Evolutionary conservation across 2,329 filamentous ascomycete species (phyloP), one percentile per base, ranked within the genome.

Genomic region (Diaporthe sp.): DNA sequence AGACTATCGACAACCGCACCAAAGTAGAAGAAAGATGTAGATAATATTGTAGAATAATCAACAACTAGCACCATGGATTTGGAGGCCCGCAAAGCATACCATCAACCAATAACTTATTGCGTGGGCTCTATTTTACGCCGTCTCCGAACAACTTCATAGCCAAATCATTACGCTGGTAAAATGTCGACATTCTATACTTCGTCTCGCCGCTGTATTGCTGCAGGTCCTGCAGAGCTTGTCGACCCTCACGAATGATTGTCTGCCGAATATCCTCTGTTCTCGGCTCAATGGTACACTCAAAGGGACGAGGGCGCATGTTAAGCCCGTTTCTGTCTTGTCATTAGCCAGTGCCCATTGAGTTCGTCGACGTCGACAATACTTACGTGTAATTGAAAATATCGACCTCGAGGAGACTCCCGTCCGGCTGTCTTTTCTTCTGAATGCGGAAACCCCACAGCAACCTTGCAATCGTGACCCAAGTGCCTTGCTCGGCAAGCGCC

Each of bases 381-480:
- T 80, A 87, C 86, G 87, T 89, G 76, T 88, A 89, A 73, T 87
- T 82, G 76, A 90, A 89, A 54, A 91, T 90, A 75, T 91, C 89
- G 52, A 91, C 87, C 2, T 87, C 85, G 25, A 89, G 83, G 25
- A 85, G 83, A 33, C 84, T 85, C 0, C 88, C 88, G 40, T 81
- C 74, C 1, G 80, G 55, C 38, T 82, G 82, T 72, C 72, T 80
- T 74, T 83, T 82, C 76, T 82, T 84, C 75, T 83, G 80, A 73
- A 91, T 87, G 72, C 85, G 83, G 78, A 91, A 92, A 0, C 85
- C 89, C 89, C 90, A 92, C 9, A 92, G 82, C 38, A 91, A 78
- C 19, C 90, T 82, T 12, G 88, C 87, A 58, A 92, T 84, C 0
- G 87, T 90, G 77, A 92, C 86, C 85, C 89, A 91, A 0, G 89